Base-by-base conservation (phyloP, 129 eudicot species). In the Flaveria brownii region DNA sequence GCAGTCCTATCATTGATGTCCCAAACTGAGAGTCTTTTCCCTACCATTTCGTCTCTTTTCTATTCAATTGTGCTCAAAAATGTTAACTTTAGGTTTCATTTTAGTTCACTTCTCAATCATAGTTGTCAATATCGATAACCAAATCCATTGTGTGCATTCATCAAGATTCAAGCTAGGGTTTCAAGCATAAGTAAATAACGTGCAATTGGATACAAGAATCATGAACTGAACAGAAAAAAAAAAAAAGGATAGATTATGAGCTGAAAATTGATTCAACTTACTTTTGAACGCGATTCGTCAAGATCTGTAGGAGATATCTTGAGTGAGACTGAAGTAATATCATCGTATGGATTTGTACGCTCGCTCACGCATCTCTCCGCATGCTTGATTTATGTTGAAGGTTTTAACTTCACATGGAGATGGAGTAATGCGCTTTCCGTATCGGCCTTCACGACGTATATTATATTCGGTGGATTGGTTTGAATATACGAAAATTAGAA, bases 301-400 rank as follows among this genome's bases (percentile, higher is more conserved):
- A 84, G 87, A 90, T 81, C 87, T 90, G 90, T 8, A 87, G 82
- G 39, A 90, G 96, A 80, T 90, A 90, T 75, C 84, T 87, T 3
- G 96, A 90, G 17, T 84, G 96, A 75, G 96, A 90, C 52, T 90
- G 92, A 61, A 90, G 74, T 46, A 90, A 86, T 59, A 90, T 87
- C 96, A 90, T 89, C 63, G 85, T 63, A 54, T 50, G 60, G 20
- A 2, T 50, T 30, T 54, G 22, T 50, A 41, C 42, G 70, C 68
- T 36, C 51, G 42, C 50, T 79, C 70, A 76, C 23, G 74, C 68
- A 68, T 74, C 42, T 64, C 60, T 51, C 78, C 46, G 47, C 76
- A 73, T 81, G 71, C 9, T 66, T 36, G 62, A 56, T 56, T 56
- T 56, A 56, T 18, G 62, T 56, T 56, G 13, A 18, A 16, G 41